A percentile compares a stretch with the other conserved stretches of the same genome.
Conservation (phyloP, 345 rosid species). For the Gossypium mustelinum region DNA sequence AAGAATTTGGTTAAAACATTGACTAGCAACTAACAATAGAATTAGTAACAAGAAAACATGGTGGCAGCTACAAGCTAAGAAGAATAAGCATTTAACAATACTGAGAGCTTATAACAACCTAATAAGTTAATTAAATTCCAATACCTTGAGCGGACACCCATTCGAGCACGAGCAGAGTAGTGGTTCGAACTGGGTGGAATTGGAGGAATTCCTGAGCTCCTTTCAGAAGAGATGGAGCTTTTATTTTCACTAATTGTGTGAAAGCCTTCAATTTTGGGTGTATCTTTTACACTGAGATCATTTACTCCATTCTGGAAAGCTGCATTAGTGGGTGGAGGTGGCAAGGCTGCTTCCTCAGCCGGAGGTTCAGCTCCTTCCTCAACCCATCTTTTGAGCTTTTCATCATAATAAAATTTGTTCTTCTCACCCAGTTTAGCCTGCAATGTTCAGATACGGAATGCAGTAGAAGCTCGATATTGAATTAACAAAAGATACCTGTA, state of each 20-base stretch:
- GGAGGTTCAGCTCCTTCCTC: conserved; percentile 58
- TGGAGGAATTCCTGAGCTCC: conserved; percentile 42
- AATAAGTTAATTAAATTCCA: not conserved
- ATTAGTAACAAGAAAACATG: not conserved
- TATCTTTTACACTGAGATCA: conserved; percentile 31
- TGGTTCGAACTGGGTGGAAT: conserved; percentile 44
- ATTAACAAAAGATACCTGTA: not conserved
- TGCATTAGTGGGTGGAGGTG: conserved; percentile 48
- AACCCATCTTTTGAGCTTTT: conserved; percentile 58
- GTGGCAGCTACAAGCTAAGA: not conserved
- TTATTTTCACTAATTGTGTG: conserved; percentile 17
- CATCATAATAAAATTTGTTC: conserved; percentile 55
- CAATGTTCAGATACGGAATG: conserved; percentile 1
- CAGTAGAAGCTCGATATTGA: not conserved
- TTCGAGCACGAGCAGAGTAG: conserved; percentile 40
- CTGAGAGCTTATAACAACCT: not conserved
- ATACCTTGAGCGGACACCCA: conserved; percentile 52
- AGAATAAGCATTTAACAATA: not conserved
- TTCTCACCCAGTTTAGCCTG: conserved; percentile 56
- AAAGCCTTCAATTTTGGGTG: conserved; percentile 24
- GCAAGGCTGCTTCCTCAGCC: conserved; percentile 39
- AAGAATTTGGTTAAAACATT: not conserved
- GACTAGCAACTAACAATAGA: not conserved
- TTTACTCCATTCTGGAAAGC: conserved; percentile 34
- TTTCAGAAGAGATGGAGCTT: conserved; percentile 25